A percentile compares a stretch with the other conserved stretches of the same genome.
Conservation (phyloP, 257 asterid genomes). For the Prunella vulgaris region DNA sequence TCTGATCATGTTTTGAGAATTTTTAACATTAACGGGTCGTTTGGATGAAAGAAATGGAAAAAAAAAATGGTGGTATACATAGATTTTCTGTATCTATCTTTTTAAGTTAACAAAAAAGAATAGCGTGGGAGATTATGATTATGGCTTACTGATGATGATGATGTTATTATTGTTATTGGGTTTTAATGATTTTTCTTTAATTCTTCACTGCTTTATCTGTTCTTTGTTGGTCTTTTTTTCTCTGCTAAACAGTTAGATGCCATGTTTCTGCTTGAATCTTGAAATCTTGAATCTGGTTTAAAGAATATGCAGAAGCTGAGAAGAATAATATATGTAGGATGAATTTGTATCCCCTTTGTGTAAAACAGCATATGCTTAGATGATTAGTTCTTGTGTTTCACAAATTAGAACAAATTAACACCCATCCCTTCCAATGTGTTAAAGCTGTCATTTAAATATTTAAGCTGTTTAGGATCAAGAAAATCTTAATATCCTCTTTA, state of each 20-base stretch:
- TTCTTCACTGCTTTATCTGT: no score
- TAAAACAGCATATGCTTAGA: neutral
- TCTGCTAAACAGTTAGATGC: neutral
- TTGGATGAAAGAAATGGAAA: constrained; percentile 16
- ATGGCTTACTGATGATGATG: constrained; percentile 11
- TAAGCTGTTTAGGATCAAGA: neutral
- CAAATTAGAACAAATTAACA: neutral
- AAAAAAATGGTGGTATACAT: constrained; percentile 19
- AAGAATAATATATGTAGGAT: no score
- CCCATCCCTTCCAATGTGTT: no score
- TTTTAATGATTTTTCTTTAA: neutral
- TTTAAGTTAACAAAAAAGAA: constrained; percentile 11
- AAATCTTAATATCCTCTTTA: neutral
- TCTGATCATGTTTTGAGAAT: constrained; percentile 4
- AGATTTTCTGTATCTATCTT: constrained; percentile 18
- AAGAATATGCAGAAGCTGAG: neutral
- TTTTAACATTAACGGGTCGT: constrained; percentile 18
- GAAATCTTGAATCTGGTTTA: neutral
- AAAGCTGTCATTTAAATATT: no score
- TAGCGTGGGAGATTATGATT: constrained; percentile 11
- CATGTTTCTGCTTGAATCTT: neutral
- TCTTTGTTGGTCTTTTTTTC: no score
- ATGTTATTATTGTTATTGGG: constrained; percentile 1
- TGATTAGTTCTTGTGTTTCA: no score
- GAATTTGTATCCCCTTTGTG: neutral